Conservation (phyloP, 495 filamentous ascomycete genomes). For the Xylona heveae region DNA sequence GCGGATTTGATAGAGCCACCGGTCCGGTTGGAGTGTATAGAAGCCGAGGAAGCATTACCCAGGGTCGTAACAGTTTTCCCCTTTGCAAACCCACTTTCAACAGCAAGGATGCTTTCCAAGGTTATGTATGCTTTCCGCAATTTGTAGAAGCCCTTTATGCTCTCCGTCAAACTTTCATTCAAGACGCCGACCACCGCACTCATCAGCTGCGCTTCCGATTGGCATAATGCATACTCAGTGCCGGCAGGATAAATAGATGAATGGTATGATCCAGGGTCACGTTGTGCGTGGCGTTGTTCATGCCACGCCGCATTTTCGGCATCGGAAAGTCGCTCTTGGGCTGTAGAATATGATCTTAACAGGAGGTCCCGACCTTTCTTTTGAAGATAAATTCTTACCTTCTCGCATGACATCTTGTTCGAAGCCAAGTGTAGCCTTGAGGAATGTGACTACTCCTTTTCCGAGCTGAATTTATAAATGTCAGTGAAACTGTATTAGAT, state of each 20-base stretch:
- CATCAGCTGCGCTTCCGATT: constrained; percentile 75
- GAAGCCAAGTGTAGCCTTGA: constrained; percentile 73
- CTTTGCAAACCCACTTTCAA: constrained; percentile 39
- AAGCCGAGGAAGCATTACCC: too few species aligned
- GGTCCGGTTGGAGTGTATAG: too few species aligned
- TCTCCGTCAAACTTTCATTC: constrained; percentile 85
- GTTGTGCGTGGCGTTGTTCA: constrained; percentile 54
- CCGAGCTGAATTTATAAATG: constrained; percentile 33
- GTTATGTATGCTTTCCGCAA: constrained; percentile 76
- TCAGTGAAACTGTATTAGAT: constrained; percentile 2
- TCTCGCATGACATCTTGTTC: constrained; percentile 89
- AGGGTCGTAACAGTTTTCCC: too few species aligned
- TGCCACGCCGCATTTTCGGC: constrained; percentile 63
- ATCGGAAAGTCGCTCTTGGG: constrained; percentile 46
- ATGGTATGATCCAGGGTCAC: constrained; percentile 25
- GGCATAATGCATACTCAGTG: constrained; percentile 60
- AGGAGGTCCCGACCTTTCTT: background rate
- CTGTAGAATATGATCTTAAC: constrained; percentile 18
- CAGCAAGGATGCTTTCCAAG: constrained; percentile 50
- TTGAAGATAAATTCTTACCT: constrained; percentile 20
- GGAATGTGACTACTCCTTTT: constrained; percentile 59
- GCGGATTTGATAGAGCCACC: too few species aligned
- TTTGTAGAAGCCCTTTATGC: constrained; percentile 80
- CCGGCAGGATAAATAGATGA: constrained; percentile 59
- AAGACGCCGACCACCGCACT: constrained; percentile 70